A percentile compares a stretch with the other conserved stretches of the same genome.
Conservation (phyloP, 352 stramenopile species). For the Globisporangium spinosum region DNA sequence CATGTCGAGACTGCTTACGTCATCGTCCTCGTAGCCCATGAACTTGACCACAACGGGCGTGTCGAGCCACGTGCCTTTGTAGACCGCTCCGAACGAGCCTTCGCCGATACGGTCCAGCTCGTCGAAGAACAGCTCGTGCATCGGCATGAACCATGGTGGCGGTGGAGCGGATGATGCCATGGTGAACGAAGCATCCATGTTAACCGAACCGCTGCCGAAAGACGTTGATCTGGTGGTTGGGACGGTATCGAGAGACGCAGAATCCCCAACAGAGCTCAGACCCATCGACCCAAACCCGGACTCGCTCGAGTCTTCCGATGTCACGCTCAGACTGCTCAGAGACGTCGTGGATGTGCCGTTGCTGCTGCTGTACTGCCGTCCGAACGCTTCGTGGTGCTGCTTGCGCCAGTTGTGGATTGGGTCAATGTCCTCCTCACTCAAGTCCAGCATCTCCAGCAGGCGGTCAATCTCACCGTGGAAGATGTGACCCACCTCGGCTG, state of each 20-base stretch:
- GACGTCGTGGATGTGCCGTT: background rate
- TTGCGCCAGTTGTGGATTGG: conserved; percentile 10
- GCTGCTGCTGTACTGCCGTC: background rate
- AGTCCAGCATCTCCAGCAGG: background rate
- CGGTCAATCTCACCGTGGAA: conserved; percentile 9
- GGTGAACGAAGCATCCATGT: background rate
- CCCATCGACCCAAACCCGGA: background rate
- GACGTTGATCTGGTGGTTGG: background rate
- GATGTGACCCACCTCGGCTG: background rate
- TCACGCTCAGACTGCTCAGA: background rate
- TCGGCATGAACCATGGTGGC: conserved; percentile 5
- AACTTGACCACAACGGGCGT: conserved; percentile 17
- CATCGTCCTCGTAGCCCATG: conserved; percentile 15
- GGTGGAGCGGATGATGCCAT: background rate
- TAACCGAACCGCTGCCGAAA: background rate
- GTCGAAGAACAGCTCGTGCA: conserved; percentile 11
- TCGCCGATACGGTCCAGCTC: conserved; percentile 4
- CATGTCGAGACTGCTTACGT: background rate
- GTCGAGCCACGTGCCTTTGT: conserved; percentile 8
- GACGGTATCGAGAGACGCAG: background rate
- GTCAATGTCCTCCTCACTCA: background rate
- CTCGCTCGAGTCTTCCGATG: background rate
- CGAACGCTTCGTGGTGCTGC: background rate
- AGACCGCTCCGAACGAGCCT: conserved; percentile 10
- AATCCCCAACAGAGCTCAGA: background rate